These are phyloP conservation scores for Hibiscus mutabilis DNA, from an alignment of 345 rosid genomes.

Conservation along the genomic window DNA sequence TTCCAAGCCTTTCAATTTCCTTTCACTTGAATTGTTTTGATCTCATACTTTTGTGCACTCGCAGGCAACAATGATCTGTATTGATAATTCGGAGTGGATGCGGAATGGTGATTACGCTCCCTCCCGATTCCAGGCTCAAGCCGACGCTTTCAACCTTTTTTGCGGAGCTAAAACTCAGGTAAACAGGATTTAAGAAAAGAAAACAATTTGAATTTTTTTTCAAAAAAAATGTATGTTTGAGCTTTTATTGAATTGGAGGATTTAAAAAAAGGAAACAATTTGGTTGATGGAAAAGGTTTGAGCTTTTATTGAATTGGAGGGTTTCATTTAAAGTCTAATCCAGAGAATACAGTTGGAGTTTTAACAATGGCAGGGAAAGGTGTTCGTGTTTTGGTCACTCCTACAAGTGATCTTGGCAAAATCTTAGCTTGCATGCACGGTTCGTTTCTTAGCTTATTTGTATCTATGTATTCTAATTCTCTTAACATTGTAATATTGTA, in stretches of 20 bases:
- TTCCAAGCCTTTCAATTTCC: neutral
- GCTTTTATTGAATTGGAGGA: neutral
- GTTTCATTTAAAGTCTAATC: constrained; percentile 48
- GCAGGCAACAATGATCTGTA: constrained; percentile 71
- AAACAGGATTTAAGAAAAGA: neutral
- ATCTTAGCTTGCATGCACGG: constrained; percentile 81
- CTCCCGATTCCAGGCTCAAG: constrained; percentile 54
- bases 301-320: neutral
- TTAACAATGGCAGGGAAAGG: constrained; percentile 80
- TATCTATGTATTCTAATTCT: neutral
- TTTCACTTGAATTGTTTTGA: neutral
- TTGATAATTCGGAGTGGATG: constrained; percentile 77
- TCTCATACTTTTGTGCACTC: neutral
- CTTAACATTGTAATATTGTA: neutral
- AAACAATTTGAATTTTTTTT: neutral
- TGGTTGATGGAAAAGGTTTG: neutral
- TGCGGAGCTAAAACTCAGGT: constrained; percentile 74
- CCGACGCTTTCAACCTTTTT: constrained; percentile 58
- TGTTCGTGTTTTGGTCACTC: constrained; percentile 68
- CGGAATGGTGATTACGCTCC: constrained; percentile 67
- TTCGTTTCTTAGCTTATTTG: constrained; percentile 18
- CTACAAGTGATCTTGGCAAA: constrained; percentile 72
- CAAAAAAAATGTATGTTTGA: neutral
- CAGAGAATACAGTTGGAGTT: constrained; percentile 83
- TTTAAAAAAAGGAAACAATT: neutral